Evolutionary conservation across 371 early-diverging fungal species (phyloP).

Genomic region (Smittium culicis): DNA sequence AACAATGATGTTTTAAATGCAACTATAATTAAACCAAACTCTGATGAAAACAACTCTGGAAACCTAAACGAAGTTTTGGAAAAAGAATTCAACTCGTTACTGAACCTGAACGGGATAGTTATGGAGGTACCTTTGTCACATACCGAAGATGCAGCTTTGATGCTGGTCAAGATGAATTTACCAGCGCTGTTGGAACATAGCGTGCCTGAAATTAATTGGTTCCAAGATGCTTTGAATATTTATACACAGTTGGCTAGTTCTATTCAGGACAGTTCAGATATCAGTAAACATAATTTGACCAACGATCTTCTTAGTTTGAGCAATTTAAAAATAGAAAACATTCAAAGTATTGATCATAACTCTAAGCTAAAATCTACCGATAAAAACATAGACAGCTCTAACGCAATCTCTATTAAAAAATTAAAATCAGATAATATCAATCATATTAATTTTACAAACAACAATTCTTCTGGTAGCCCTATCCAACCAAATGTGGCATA

Average conservation of each 20-base stretch:
- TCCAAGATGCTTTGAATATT: neutral
- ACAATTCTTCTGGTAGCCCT: neutral
- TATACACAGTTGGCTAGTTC: neutral
- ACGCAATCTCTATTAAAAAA: neutral
- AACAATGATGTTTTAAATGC: neutral
- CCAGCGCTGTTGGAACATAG: neutral
- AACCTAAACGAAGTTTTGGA: neutral
- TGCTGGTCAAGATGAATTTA: slow-evolving; percentile 1
- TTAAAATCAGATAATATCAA: neutral
- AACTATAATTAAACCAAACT: neutral
- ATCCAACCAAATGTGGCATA: neutral
- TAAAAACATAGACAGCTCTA: neutral
- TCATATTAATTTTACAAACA: neutral
- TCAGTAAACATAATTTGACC: neutral
- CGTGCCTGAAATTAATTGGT: slow-evolving; percentile 1
- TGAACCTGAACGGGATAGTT: neutral
- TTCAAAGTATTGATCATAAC: neutral
- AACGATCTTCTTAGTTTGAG: neutral
- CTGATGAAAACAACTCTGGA: neutral
- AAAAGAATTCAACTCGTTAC: neutral
- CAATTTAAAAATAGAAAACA: neutral
- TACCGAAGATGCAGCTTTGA: slow-evolving; percentile 6
- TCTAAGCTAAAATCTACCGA: neutral
- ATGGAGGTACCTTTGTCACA: slow-evolving; percentile 1
- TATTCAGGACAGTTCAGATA: neutral